Evolutionary conservation across 257 asterid species (phyloP).

Genomic region (Nicotiana undulata): DNA sequence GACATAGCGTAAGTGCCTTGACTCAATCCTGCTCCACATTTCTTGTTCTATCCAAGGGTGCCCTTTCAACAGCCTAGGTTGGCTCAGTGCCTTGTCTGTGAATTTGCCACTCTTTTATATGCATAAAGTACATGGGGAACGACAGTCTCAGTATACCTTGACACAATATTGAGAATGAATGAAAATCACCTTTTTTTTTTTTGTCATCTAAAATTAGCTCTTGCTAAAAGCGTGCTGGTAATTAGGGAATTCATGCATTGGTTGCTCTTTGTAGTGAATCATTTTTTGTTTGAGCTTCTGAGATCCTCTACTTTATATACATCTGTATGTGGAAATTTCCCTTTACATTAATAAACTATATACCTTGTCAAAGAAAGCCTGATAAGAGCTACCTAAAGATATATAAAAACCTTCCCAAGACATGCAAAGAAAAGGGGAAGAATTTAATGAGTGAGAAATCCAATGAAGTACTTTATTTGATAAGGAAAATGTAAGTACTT

Average conservation of each 20-base stretch:
- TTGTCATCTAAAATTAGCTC: not conserved
- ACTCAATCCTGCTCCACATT: not conserved
- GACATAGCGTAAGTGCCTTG: slow-evolving; percentile 74
- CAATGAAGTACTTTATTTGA: not conserved
- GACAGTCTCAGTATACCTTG: not conserved
- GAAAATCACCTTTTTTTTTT: not conserved
- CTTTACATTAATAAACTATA: not conserved
- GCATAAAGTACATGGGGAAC: not conserved
- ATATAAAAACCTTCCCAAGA: not conserved
- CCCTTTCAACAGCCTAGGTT: not conserved
- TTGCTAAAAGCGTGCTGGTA: not conserved
- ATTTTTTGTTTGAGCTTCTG: not conserved
- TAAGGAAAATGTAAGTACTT: not conserved
- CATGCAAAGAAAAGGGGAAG: not conserved
- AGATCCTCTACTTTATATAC: not conserved
- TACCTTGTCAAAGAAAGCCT: not conserved
- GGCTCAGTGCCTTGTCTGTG: not conserved
- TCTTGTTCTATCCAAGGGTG: not conserved
- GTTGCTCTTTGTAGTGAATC: not conserved
- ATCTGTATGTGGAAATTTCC: not conserved
- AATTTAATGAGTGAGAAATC: not conserved
- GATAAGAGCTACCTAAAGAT: not conserved
- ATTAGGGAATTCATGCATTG: not conserved
- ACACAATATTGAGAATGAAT: not conserved
- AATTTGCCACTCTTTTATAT: not conserved